phyloP scores from a whole-genome alignment of 139 green algal species.

The Haematococcus lacustris region DNA sequence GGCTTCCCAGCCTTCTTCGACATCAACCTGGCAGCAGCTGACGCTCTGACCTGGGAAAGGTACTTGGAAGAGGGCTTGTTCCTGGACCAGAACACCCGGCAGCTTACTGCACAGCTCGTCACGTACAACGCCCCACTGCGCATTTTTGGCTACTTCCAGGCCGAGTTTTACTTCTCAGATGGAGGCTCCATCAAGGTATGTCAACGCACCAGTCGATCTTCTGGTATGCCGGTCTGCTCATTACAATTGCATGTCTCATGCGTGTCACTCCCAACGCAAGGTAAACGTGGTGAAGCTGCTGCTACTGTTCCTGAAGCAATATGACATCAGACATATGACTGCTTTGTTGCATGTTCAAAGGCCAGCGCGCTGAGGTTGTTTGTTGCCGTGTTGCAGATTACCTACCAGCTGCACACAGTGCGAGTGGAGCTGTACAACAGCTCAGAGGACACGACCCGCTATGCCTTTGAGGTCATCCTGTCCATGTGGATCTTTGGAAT shows the following conservation, averaged over 20 bases:
- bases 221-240: no score
- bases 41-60: conserved; percentile 37
- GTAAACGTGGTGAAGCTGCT: no score
- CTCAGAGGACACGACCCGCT: conserved; percentile 39
- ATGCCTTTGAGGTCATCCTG: conserved; percentile 60
- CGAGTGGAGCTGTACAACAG: conserved; percentile 62
- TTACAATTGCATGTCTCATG: no score
- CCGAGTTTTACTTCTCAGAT: conserved; percentile 55
- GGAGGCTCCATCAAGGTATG: conserved; percentile 61
- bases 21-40: conserved; percentile 61
- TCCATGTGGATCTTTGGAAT: conserved; percentile 36
- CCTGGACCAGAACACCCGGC: conserved; percentile 59
- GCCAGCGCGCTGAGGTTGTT: no score
- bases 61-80: conserved; percentile 65
- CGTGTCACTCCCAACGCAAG: no score
- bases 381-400: conserved; percentile 32
- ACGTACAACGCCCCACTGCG: conserved; percentile 79
- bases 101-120: conserved; percentile 47
- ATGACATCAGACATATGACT: no score
- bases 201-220: no score
- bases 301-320: no score
- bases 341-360: no score
- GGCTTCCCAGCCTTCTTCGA: conserved; percentile 71
- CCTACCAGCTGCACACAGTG: conserved; percentile 57
- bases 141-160: conserved; percentile 51